Conservation (phyloP, 805 yeast genomes). For the Lipomyces chichibuensis region DNA sequence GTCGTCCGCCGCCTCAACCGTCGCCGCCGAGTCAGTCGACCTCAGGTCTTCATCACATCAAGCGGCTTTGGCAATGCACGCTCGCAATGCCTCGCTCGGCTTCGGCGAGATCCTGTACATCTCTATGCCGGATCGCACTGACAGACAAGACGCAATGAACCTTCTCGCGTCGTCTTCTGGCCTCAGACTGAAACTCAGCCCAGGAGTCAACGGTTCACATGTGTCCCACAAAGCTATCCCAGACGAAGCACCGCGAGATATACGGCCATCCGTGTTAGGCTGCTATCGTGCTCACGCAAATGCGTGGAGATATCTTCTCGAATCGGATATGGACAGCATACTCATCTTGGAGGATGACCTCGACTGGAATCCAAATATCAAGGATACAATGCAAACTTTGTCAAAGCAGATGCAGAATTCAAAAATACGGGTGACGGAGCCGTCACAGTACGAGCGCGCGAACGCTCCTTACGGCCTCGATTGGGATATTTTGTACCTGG, state of each 20-base stretch:
- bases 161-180: constrained; percentile 21
- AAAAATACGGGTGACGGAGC: constrained; percentile 12
- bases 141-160: constrained; percentile 29
- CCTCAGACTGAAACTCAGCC: constrained; percentile 12
- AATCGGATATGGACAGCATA: constrained; percentile 17
- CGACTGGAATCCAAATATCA: constrained; percentile 22
- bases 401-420: constrained; percentile 10
- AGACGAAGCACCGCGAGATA: constrained; percentile 6
- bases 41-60: not conserved
- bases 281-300: constrained; percentile 28
- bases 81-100: constrained; percentile 21
- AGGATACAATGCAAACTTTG: constrained; percentile 14
- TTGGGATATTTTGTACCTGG: constrained; percentile 27
- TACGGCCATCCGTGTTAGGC: constrained; percentile 18
- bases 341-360: constrained; percentile 27
- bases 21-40: too few relatives aligned
- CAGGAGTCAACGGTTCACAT: constrained; percentile 19
- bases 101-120: constrained; percentile 23
- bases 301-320: constrained; percentile 23
- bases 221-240: constrained; percentile 19
- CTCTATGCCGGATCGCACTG: constrained; percentile 25
- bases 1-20: too few relatives aligned
- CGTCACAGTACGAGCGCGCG: constrained; percentile 21
- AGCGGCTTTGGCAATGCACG: constrained; percentile 4
- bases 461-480: constrained; percentile 30